These are phyloP conservation scores for Isoetes taiwanensis DNA, from an alignment of 75 land plant genomes.

Conservation along the genomic window DNA sequence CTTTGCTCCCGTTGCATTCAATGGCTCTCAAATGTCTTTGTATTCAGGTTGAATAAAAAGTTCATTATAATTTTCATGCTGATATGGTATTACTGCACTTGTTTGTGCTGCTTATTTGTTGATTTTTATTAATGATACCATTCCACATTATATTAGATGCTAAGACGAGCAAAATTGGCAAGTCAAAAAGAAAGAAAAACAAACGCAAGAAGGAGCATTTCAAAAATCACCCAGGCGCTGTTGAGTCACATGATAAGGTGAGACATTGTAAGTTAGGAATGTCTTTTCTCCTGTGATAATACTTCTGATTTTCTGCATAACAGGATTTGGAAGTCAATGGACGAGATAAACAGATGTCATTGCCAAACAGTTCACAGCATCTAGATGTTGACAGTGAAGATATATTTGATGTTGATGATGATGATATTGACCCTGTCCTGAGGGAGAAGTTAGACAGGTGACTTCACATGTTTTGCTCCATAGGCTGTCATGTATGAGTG, in stretches of 20 bases:
- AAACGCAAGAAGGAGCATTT: constrained; percentile 20
- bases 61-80: no score
- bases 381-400: constrained; percentile 8
- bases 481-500: no score
- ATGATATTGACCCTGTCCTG: constrained; percentile 26
- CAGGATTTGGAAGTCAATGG: neutral
- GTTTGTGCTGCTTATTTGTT: no score
- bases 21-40: no score
- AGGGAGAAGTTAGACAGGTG: constrained; percentile 26
- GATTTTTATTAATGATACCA: no score
- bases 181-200: constrained; percentile 17
- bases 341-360: neutral
- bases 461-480: no score
- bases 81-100: no score
- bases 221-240: neutral
- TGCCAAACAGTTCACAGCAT: neutral
- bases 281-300: neutral
- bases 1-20: no score
- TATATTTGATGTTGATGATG: constrained; percentile 18
- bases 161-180: constrained; percentile 12
- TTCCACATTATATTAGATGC: no score
- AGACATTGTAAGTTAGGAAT: neutral
- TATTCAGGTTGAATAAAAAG: no score
- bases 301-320: neutral
- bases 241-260: neutral